phyloP scores from a whole-genome alignment of 768 basidiomycete genomes.

The Boletus tomentosulus region DNA sequence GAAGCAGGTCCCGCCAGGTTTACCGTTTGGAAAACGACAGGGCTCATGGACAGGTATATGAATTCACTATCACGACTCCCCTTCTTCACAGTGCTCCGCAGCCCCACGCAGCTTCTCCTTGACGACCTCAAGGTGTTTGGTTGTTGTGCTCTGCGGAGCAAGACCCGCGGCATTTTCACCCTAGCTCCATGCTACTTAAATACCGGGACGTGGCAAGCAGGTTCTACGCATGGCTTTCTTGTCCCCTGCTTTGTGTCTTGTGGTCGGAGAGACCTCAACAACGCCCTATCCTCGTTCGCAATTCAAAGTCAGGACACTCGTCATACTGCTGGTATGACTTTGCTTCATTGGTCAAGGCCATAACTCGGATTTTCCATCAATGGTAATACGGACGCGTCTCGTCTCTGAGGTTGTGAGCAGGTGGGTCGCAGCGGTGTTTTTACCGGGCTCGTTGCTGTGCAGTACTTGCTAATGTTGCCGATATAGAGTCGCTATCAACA shows the following conservation, averaged over 20 bases:
- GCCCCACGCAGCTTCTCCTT: constrained; percentile 18
- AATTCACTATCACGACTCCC: constrained; percentile 8
- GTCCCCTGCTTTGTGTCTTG: constrained; percentile 22
- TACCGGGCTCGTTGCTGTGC: constrained; percentile 19
- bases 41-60: constrained; percentile 7
- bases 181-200: constrained; percentile 26
- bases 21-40: constrained; percentile 1
- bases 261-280: constrained; percentile 20
- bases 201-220: constrained; percentile 15
- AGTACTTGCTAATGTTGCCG: constrained; percentile 5
- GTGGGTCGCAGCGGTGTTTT: constrained; percentile 16
- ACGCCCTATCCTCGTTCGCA: constrained; percentile 27
- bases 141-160: constrained; percentile 17
- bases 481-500: constrained; percentile 7
- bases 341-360: constrained; percentile 9
- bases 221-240: constrained; percentile 19
- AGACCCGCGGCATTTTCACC: constrained; percentile 14
- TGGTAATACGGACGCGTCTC: constrained; percentile 11
- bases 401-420: constrained; percentile 5
- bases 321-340: constrained; percentile 15
- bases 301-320: constrained; percentile 25
- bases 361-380: constrained; percentile 15
- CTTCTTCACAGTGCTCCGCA: constrained; percentile 18
- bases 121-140: constrained; percentile 17
- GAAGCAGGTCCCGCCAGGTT: constrained; percentile 3